Evolutionary conservation across 2,329 filamentous ascomycete species (phyloP).

Genomic region (Hymenoscyphus infarciens): DNA sequence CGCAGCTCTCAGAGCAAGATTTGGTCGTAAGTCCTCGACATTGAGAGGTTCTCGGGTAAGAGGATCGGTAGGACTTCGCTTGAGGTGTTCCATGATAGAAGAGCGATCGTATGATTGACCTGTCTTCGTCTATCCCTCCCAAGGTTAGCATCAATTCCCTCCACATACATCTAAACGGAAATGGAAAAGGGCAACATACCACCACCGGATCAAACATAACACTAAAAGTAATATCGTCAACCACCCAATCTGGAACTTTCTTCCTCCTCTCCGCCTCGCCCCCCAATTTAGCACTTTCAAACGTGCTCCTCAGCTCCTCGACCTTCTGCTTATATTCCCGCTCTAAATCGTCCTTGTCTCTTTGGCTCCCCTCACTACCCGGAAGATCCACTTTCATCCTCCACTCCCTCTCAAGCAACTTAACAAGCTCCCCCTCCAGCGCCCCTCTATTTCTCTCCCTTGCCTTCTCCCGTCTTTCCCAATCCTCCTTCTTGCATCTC

Average conservation of each 20-base stretch:
- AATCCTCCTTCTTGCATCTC: constrained; percentile 78
- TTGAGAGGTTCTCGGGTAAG: constrained; percentile 73
- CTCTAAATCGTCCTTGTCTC: constrained; percentile 38
- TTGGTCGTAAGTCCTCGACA: constrained; percentile 70
- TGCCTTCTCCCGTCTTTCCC: constrained; percentile 69
- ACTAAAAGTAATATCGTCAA: constrained; percentile 73
- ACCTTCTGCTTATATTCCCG: constrained; percentile 49
- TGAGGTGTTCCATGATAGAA: constrained; percentile 81
- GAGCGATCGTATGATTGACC: constrained; percentile 88
- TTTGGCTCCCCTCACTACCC: constrained; percentile 43
- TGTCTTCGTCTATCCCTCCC: constrained; percentile 61
- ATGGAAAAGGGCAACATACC: constrained; percentile 30
- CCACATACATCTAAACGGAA: background rate
- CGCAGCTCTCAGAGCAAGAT: constrained; percentile 75
- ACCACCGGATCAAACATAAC: constrained; percentile 67
- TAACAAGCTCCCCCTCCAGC: constrained; percentile 58
- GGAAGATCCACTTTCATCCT: constrained; percentile 42
- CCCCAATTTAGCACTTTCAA: constrained; percentile 48
- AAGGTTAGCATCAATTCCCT: constrained; percentile 7
- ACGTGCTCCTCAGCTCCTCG: constrained; percentile 43
- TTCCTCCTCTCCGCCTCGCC: constrained; percentile 47
- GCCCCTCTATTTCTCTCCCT: constrained; percentile 53
- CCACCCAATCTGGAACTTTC: constrained; percentile 62
- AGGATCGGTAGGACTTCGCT: constrained; percentile 72
- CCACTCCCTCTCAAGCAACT: constrained; percentile 46